Base-by-base conservation (phyloP, 2,329 filamentous ascomycete genomes). In the Calycina herbarum region DNA sequence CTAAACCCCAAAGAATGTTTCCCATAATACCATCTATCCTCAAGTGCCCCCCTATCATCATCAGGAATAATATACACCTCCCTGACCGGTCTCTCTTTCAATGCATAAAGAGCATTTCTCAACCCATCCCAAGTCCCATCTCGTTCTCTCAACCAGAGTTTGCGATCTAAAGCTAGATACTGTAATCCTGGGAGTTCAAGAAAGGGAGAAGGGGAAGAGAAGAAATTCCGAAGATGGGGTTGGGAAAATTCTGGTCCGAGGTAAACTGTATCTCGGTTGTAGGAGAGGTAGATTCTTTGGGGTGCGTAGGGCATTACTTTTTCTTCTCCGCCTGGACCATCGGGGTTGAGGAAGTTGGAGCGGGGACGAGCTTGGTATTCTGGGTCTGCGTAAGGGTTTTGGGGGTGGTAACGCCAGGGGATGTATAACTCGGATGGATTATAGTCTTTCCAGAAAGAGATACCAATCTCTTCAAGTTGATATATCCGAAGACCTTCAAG, bases 191-290 rank as follows among this genome's bases (percentile, higher is more conserved):
- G 20, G 3, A 72, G 61, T 35, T 72, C 69, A 10, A 64, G 62
- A 11, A 59, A 63, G 3, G 33, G 35, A 11, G 62, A 48, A 1
- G 38, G 59, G 5, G 61, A 61, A 5, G 63, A 63, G 20, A 72
- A 57, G 54, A 72, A 71, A 3, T 45, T 8, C 40, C 66, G 15
- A 1, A 72, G 63, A 54, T 67, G 65, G 1, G 62, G 5, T 29
- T 61, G n/a, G 5, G 62, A 61, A 59, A 72, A 72, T 59, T 71
- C 68, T 10, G 69, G 68, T 3, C 70, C 70, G 4, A 72, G 66
- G 48, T 72, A 72, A 24, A 72, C 67, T 7, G 59, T 68, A 31
- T 72, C 70, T n/a, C 31, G 59, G 6, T 29, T 60, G 56, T 64
- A 71, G 20, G 64, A 40, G 15, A 72, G 17, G 35, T 72, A 69